A percentile compares a stretch with the other conserved stretches of the same genome.
Conservation (phyloP, 2,329 filamentous ascomycete genomes). For the Talaromyces sp. region DNA sequence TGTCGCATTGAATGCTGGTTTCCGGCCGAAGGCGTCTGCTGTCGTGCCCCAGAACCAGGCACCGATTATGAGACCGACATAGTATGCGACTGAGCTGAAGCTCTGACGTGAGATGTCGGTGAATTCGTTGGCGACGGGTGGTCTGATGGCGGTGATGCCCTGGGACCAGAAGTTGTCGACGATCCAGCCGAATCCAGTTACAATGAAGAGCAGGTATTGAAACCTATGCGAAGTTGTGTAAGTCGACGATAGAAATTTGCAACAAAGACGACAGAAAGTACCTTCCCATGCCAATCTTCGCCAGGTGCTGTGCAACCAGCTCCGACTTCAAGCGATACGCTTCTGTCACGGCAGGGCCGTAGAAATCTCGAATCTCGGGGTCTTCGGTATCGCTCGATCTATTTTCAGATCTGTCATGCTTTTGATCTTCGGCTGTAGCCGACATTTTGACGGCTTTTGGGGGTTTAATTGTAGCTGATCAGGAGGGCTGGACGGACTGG, state of each 20-base stretch:
- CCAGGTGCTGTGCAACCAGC: conserved; percentile 21
- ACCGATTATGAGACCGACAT: conserved; percentile 42
- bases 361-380: conserved; percentile 31
- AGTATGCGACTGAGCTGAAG: conserved; percentile 30
- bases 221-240: conserved; percentile 15
- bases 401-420: not conserved
- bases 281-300: conserved; percentile 28
- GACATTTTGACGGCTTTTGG: not conserved
- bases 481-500: too few species aligned
- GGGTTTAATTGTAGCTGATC: not conserved
- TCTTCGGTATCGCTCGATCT: conserved; percentile 22
- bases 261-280: conserved; percentile 12
- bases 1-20: conserved; percentile 44
- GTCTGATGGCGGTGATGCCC: conserved; percentile 26
- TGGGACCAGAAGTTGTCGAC: conserved; percentile 52
- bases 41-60: conserved; percentile 45
- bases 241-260: not conserved
- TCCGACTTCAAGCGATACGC: conserved; percentile 29
- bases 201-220: conserved; percentile 60
- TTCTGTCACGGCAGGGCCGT: conserved; percentile 30
- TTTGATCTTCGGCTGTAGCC: not conserved
- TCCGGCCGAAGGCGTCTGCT: conserved; percentile 40
- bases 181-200: conserved; percentile 67
- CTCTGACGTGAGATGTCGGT: conserved; percentile 21
- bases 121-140: conserved; percentile 24